Conservation (phyloP, 192 early-diverging fungal species). For the Chytriomyces confervae region DNA sequence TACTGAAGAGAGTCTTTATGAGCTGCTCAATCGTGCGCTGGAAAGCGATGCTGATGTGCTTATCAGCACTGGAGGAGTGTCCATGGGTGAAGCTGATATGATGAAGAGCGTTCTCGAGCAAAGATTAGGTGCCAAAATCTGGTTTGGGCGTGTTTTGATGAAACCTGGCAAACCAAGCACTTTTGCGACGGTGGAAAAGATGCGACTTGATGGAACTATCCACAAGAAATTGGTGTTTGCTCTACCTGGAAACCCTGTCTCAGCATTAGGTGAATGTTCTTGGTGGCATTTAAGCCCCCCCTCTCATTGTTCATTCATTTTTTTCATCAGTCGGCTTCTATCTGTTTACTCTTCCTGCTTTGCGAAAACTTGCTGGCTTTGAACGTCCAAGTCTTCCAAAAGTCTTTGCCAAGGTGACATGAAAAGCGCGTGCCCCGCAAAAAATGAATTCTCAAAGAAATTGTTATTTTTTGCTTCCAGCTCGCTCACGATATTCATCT, state of each 20-base stretch:
- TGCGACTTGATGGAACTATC: slow-evolving; percentile 30
- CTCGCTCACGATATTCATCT: slow-evolving; percentile 58
- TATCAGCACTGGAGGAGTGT: slow-evolving; percentile 92
- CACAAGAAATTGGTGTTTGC: slow-evolving; percentile 74
- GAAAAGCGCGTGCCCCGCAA: neutral
- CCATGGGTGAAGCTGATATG: slow-evolving; percentile 97
- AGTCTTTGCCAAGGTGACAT: slow-evolving; percentile 63
- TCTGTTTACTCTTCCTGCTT: slow-evolving; percentile 85
- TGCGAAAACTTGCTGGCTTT: slow-evolving; percentile 80
- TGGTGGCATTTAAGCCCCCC: neutral
- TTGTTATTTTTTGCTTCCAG: slow-evolving; percentile 31
- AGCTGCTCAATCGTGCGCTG: neutral
- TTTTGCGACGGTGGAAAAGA: slow-evolving; percentile 75
- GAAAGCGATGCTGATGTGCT: slow-evolving; percentile 69
- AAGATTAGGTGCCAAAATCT: slow-evolving; percentile 74
- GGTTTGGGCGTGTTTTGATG: slow-evolving; percentile 90
- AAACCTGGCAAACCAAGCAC: slow-evolving; percentile 97
- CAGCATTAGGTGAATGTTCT: slow-evolving; percentile 60
- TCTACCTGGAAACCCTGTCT: slow-evolving; percentile 95
- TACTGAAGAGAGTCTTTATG: slow-evolving; percentile 48
- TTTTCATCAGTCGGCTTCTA: slow-evolving; percentile 75
- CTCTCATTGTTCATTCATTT: neutral
- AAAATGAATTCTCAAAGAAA: slow-evolving; percentile 31
- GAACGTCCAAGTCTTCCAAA: slow-evolving; percentile 52
- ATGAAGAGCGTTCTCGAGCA: slow-evolving; percentile 87